Base-by-base conservation (phyloP, 495 filamentous ascomycete genomes). In the Ramalina intermedia region DNA sequence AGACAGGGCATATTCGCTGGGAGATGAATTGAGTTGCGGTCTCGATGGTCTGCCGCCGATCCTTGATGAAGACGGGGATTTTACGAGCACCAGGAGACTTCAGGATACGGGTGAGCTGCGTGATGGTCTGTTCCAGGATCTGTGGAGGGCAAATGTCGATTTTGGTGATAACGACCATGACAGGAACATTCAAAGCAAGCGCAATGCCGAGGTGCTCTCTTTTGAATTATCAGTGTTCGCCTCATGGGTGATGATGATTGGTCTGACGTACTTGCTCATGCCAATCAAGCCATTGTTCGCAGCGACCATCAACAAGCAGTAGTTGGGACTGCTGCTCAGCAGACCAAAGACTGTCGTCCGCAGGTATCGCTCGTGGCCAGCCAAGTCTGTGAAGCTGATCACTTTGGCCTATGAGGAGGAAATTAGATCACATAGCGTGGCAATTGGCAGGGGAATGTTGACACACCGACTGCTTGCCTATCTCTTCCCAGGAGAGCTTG, bases 121-220 rank as follows among this genome's bases (percentile, higher is more conserved):
- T 81, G 44, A 96, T 80, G 35, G 91, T 98, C 65, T 98, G 82
- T 65, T 94, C 76, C 16, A 98, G 66, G 60, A 98, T 95, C 50
- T 98, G 83, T 0, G 93, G 91, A 16, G 91, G 91, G 59, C 91
- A 98, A 46, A 96, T 98, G 64, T 98, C 91, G 54, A 96, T 96
- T 66, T 98, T 98, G 62, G 91, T 98, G 50, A 98, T 80, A 50
- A 96, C 87, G 23, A 98, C 89, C 83, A 98, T 90, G 55, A 98
- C 87, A 3, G 91, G 91, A 21, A 98, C 93, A 60, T 96, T 96
- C 33, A 98, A 66, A 2, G 91, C 90, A 17, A 96, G 69, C 1
- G 91, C 91, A 60, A 98, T 96, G 16, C 91, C 91, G 17, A 98
- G 71, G 65, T 98, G 91, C 66, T 98, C 91, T 64, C 64, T 70